These are phyloP conservation scores for Verticillium longisporum DNA, from an alignment of 2,329 filamentous ascomycete species.

Conservation along the genomic window DNA sequence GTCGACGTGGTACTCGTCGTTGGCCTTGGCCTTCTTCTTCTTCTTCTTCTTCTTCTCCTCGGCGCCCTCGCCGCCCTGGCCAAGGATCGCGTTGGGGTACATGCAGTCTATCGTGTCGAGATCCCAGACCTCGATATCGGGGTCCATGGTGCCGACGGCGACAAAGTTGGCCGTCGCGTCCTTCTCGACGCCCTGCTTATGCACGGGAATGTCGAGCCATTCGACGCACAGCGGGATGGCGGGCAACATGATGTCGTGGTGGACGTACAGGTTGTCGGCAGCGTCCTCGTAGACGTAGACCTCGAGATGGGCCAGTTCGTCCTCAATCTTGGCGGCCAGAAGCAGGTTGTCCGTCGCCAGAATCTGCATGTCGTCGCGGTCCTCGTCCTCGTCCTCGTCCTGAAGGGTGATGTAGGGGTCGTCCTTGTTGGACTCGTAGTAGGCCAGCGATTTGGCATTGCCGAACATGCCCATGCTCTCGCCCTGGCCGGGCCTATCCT, in stretches of 20 bases:
- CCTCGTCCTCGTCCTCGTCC: constrained; percentile 66
- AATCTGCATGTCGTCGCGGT: constrained; percentile 90
- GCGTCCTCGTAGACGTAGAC: constrained; percentile 96
- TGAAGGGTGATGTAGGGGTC: constrained; percentile 94
- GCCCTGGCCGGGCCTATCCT: constrained; percentile 36
- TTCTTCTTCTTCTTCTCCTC: constrained; percentile 66
- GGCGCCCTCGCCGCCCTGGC: constrained; percentile 57
- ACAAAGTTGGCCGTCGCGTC: constrained; percentile 81
- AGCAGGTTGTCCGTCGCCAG: constrained; percentile 89
- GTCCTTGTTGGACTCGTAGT: constrained; percentile 89
- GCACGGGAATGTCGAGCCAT: constrained; percentile 90
- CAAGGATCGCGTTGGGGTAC: constrained; percentile 95
- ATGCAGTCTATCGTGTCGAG: constrained; percentile 94
- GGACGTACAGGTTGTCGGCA: constrained; percentile 94
- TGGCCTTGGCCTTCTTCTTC: constrained; percentile 88
- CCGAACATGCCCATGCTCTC: constrained; percentile 88
- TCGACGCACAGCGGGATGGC: constrained; percentile 93
- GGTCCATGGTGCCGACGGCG: constrained; percentile 93
- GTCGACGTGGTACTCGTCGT: constrained; percentile 90
- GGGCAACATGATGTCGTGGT: constrained; percentile 98
- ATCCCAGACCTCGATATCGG: constrained; percentile 98
- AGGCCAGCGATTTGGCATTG: constrained; percentile 87
- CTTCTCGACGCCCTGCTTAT: constrained; percentile 55
- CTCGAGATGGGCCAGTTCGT: constrained; percentile 93
- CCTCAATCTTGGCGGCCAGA: constrained; percentile 87